Evolutionary conservation across 768 basidiomycete species (phyloP).

Genomic region (Serpula lacrymans): DNA sequence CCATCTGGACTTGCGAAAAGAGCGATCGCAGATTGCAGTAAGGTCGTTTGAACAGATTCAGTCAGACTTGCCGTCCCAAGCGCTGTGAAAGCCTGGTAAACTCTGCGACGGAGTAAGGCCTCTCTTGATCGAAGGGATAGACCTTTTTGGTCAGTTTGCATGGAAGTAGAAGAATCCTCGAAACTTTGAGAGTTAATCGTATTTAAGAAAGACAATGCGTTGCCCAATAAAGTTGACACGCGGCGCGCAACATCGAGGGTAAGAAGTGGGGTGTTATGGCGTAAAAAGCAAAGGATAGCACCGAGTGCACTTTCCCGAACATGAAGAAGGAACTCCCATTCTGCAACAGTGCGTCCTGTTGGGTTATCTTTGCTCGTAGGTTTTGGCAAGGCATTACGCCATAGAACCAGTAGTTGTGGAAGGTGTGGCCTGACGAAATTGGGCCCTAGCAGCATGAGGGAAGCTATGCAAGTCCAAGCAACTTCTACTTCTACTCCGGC

Average conservation of each 20-base stretch:
- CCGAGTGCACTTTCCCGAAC: constrained; percentile 89
- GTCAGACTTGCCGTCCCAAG: constrained; percentile 78
- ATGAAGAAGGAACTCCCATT: constrained; percentile 90
- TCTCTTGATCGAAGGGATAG: constrained; percentile 75
- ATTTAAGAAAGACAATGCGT: constrained; percentile 86
- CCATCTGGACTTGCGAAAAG: constrained; percentile 87
- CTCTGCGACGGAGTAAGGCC: constrained; percentile 75
- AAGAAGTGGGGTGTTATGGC: constrained; percentile 75
- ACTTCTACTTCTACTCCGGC: constrained; percentile 87
- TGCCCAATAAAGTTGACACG: constrained; percentile 80
- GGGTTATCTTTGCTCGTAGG: constrained; percentile 82
- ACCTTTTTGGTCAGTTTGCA: constrained; percentile 31
- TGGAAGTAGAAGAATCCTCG: constrained; percentile 53
- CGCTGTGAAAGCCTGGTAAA: constrained; percentile 86
- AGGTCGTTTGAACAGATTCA: constrained; percentile 74
- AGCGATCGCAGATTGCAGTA: constrained; percentile 78
- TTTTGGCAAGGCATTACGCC: constrained; percentile 97
- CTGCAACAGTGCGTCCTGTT: constrained; percentile 61
- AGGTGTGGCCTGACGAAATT: constrained; percentile 93
- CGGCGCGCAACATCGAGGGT: constrained; percentile 90
- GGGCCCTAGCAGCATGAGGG: constrained; percentile 88
- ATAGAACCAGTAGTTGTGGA: constrained; percentile 90
- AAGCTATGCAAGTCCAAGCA: constrained; percentile 89
- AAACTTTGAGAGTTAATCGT: constrained; percentile 71
- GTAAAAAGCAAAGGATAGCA: constrained; percentile 84